Percentiles rank a stretch among this genome's conserved stretches.
These are phyloP conservation scores for Galerina sulciceps DNA, from an alignment of 768 basidiomycete genomes.

Conservation along the genomic window DNA sequence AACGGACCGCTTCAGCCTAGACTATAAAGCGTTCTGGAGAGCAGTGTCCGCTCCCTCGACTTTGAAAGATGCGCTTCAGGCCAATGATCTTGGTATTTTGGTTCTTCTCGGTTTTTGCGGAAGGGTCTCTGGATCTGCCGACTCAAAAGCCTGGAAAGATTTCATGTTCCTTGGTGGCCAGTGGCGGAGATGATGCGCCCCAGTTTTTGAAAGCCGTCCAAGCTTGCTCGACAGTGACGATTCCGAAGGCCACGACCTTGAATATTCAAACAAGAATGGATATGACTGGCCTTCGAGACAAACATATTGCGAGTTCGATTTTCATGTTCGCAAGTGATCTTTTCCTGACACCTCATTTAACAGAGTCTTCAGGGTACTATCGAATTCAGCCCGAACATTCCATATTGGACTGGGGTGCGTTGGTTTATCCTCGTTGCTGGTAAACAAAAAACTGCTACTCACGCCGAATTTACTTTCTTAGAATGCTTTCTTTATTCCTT, in stretches of 20 bases:
- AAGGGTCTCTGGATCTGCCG: not conserved
- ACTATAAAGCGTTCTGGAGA: too few relatives aligned
- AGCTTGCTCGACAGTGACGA: slow-evolving; percentile 42
- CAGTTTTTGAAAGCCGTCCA: slow-evolving; percentile 47
- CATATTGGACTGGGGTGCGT: slow-evolving; percentile 56
- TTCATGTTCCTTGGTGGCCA: slow-evolving; percentile 45
- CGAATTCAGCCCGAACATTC: slow-evolving; percentile 51
- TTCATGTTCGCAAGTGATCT: not conserved
- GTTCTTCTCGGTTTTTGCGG: too few relatives aligned
- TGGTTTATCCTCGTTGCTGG: not conserved
- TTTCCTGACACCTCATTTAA: not conserved
- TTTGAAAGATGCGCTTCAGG: too few relatives aligned
- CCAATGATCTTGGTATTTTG: too few relatives aligned
- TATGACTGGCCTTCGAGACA: slow-evolving; percentile 55
- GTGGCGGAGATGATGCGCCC: slow-evolving; percentile 56
- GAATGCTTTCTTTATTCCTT: slow-evolving; percentile 57
- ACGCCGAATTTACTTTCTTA: slow-evolving; percentile 12
- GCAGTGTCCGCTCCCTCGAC: too few relatives aligned
- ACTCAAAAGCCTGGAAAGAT: slow-evolving; percentile 1
- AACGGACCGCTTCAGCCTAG: too few relatives aligned
- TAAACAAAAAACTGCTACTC: not conserved
- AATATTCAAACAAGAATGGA: slow-evolving; percentile 55
- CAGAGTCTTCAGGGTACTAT: slow-evolving; percentile 56
- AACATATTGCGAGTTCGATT: slow-evolving; percentile 45
- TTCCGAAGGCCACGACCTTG: slow-evolving; percentile 51